Evolutionary conservation across 208 protist genomes (phyloP), one percentile per base, ranked within the genome.

Genomic region (Naegleria gruberi): DNA sequence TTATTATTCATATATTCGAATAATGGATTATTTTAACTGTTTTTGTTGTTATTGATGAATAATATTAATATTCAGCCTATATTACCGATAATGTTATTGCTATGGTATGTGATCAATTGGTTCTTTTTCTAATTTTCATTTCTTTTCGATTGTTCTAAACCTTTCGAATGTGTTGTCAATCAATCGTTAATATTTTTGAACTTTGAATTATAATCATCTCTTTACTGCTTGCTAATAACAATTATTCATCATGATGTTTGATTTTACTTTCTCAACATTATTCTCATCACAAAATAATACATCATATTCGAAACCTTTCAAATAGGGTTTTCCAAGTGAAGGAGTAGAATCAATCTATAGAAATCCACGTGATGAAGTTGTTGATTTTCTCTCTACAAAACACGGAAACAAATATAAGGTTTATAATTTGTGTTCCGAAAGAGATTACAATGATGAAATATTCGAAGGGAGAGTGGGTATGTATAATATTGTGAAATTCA

Each of bases 361-460:
- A 65, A 86, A 86, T 40, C 82, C 82, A 8, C 82, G 82, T 46
- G 43, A 46, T 40, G 34, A 86, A 46, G 82, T 86, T 30, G 34
- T 86, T n/a, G 42, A 86, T 47, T 86, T 86, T 44, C 43, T 86
- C 17, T 23, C 15, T 0, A 30, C 30, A 15, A 82, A 82, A 82
- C 98, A 99, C 91, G 42, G 89, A 4, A 93, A 95, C 4, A 92
- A 94, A 55, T 99, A 98, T 93, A 93, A 96, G 90, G 96, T 98
- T 26, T 98, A 97, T 91, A 99, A 99, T 90, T 92, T 99, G 30
- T 98, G 95, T 91, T 93, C 93, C 4, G 96, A 98, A 92, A 93
- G 97, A 82, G 93, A 95, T 65, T 98, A 98, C 91, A 93, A 92
- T 87, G 30, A 82, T 41, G 92, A 92, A 74, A 94, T 92, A 44